Evolutionary conservation across 352 stramenopile species (phyloP).

Genomic region (Pythium monospermum): DNA sequence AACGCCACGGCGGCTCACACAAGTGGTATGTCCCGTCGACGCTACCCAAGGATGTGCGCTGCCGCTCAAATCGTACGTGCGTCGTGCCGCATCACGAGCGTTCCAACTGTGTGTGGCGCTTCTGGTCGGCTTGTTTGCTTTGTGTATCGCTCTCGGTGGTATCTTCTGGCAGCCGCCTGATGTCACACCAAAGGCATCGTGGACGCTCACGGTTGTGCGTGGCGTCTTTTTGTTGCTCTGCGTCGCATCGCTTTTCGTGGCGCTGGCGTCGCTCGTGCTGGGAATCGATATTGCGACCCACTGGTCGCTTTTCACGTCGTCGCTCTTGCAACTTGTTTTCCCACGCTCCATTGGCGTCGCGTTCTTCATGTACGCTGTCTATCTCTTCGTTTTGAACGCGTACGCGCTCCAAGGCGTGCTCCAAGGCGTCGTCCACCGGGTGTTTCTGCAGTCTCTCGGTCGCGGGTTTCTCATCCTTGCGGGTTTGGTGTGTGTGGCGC

Average conservation of each 20-base stretch:
- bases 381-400: slow-evolving; percentile 12
- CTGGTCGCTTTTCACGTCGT: slow-evolving; percentile 32
- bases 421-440: slow-evolving; percentile 8
- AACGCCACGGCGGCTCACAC: slow-evolving; percentile 10
- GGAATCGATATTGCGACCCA: slow-evolving; percentile 26
- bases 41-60: slow-evolving; percentile 12
- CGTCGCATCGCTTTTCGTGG: slow-evolving; percentile 5
- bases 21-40: slow-evolving; percentile 7
- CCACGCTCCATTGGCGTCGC: slow-evolving; percentile 22
- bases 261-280: slow-evolving; percentile 21
- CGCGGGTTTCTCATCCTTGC: slow-evolving; percentile 10
- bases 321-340: slow-evolving; percentile 29
- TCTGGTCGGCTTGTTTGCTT: not conserved
- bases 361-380: slow-evolving; percentile 20
- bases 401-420: slow-evolving; percentile 18
- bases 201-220: not conserved
- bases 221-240: not conserved
- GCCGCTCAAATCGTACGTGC: slow-evolving; percentile 16
- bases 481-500: slow-evolving; percentile 18
- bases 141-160: slow-evolving; percentile 8
- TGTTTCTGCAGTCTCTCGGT: slow-evolving; percentile 17
- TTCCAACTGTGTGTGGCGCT: slow-evolving; percentile 15
- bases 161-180: slow-evolving; percentile 16
- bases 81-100: slow-evolving; percentile 2
- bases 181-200: not conserved